Evolutionary conservation across 2,329 filamentous ascomycete species (phyloP), one percentile per base, ranked within the genome.

Genomic region (Drechslerella coelobrocha): DNA sequence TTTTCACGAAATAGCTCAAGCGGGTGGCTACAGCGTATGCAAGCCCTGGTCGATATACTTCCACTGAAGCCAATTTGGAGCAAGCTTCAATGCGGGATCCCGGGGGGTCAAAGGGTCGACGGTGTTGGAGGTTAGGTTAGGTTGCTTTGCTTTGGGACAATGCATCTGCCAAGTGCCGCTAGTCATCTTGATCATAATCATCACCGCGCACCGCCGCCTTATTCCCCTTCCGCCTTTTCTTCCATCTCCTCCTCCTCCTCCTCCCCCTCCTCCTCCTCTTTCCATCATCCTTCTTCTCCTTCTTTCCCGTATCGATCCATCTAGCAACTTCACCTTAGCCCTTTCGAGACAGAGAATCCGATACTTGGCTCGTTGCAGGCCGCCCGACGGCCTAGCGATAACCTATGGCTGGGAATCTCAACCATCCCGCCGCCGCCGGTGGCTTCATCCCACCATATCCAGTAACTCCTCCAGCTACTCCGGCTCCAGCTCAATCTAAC

Each of bases 381-480:
- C 23, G 17, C 21, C 21, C n/a, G 6, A 52, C 10, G n/a, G 12
- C 12, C 34, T n/a, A 39, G 34, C 34, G 34, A 10, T 39, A 2
- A 2, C 10, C 47, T 53, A 72, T 72, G 68, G 68, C 68, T 57
- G 65, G 52, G 31, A 43, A 59, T 50, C 60, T 63, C 27, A 47
- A 37, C 60, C 48, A 60, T 56, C 59, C 59, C 1, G 26, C 50
- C 23, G 34, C 12, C 34, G 34, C 12, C 34, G 53, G 21, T 17
- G 56, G 63, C 63, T 62, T 62, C 48, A 24, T 61, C 24, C 68
- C 68, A 24, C 68, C 68, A 5, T 72, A 72, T 41, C 68, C 68
- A 31, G 68, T 72, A 17, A 72, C 68, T 21, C 68, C 68, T 72
- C 68, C 68, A 45, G 68, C 68, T 24, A 65, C 59, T 23, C 68